These are phyloP conservation scores for Naganishia sp. DNA, from an alignment of 1,284 basidiomycete species.

Conservation along the genomic window DNA sequence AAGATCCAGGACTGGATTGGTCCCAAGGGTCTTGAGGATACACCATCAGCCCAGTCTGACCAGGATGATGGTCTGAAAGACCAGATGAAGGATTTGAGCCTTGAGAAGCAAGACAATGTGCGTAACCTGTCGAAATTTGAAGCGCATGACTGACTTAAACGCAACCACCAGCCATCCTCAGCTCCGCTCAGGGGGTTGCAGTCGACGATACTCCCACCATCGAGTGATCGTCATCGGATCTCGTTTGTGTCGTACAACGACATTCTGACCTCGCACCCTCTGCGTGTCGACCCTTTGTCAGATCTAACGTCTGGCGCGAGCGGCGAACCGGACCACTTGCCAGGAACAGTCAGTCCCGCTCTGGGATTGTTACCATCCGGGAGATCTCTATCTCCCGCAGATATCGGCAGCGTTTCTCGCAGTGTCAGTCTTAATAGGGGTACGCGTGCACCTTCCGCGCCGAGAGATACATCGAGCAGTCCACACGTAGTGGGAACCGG, in stretches of 20 bases:
- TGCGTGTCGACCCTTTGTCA: slow-evolving; percentile 67
- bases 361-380: slow-evolving; percentile 29
- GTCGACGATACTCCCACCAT: slow-evolving; percentile 54
- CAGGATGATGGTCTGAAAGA: background rate
- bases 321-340: slow-evolving; percentile 51
- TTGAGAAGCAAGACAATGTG: background rate
- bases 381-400: background rate
- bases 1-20: slow-evolving; percentile 35
- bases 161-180: slow-evolving; percentile 16
- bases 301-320: slow-evolving; percentile 63
- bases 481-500: background rate
- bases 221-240: slow-evolving; percentile 59
- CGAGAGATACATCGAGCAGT: slow-evolving; percentile 25
- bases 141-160: background rate
- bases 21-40: slow-evolving; percentile 21
- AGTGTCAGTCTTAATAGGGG: slow-evolving; percentile 28
- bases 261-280: slow-evolving; percentile 72
- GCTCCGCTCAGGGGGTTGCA: background rate
- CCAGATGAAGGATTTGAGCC: background rate
- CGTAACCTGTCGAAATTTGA: background rate
- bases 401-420: slow-evolving; percentile 56
- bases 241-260: slow-evolving; percentile 85
- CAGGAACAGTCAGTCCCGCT: slow-evolving; percentile 48
- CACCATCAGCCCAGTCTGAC: background rate
- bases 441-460: slow-evolving; percentile 21